A percentile compares a stretch with the other conserved stretches of the same genome.
Evolutionary conservation across 441 rosid species (phyloP).

Genomic region (Erysimum cheiri): DNA sequence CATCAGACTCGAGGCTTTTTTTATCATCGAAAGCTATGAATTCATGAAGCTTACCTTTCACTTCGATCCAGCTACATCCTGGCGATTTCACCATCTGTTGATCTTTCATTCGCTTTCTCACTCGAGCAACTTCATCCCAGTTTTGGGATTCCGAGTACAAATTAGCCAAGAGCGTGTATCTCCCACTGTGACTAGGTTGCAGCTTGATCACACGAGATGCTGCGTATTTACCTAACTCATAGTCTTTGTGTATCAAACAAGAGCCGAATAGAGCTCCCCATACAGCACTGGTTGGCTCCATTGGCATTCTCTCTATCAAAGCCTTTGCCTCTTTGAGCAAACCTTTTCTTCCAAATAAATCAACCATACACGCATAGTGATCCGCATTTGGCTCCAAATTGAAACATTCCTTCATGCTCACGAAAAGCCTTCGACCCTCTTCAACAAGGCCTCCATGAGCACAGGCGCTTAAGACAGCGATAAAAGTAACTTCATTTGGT

Average conservation of each 20-base stretch:
- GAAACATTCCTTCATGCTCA: conserved; percentile 44
- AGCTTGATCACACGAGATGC: conserved; percentile 51
- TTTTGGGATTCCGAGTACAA: conserved; percentile 45
- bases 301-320: conserved; percentile 48
- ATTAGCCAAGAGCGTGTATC: conserved; percentile 51
- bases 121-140: conserved; percentile 50
- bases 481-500: conserved; percentile 51
- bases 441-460: conserved; percentile 50
- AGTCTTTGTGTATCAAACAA: conserved; percentile 46
- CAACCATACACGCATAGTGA: conserved; percentile 57
- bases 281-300: conserved; percentile 44
- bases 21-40: conserved; percentile 15
- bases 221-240: conserved; percentile 49
- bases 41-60: conserved; percentile 25
- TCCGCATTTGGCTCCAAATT: conserved; percentile 49
- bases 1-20: not conserved
- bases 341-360: conserved; percentile 53
- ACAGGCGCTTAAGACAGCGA: conserved; percentile 52
- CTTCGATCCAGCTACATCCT: conserved; percentile 35
- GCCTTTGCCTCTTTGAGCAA: conserved; percentile 48
- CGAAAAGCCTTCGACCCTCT: conserved; percentile 46
- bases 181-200: conserved; percentile 57
- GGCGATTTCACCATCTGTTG: conserved; percentile 23
- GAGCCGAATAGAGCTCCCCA: conserved; percentile 55
- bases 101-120: conserved; percentile 51